Evolutionary conservation across 768 basidiomycete species (phyloP).

Genomic region (Pleurotus citrinopileatus): DNA sequence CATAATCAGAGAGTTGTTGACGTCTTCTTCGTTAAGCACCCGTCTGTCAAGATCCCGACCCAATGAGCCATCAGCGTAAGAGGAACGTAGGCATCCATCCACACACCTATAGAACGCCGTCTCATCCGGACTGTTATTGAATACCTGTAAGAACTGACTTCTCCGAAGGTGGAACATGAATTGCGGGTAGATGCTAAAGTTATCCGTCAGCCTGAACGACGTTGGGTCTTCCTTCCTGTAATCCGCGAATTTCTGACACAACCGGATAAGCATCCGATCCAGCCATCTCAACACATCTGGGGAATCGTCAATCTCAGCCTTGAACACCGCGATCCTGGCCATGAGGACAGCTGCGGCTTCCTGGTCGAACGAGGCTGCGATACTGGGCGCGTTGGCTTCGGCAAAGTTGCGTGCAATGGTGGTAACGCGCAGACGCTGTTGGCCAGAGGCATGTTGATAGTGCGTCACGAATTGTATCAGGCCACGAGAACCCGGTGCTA

Average conservation of each 20-base stretch:
- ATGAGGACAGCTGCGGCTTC: slow-evolving; percentile 97
- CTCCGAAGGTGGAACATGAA: slow-evolving; percentile 99
- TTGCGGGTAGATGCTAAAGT: slow-evolving; percentile 98
- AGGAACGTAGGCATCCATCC: slow-evolving; percentile 6
- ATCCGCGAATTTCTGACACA: slow-evolving; percentile 99
- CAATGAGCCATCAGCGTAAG: slow-evolving; percentile 10
- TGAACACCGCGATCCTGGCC: slow-evolving; percentile 98
- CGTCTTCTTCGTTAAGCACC: slow-evolving; percentile 93
- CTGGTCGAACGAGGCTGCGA: slow-evolving; percentile 95
- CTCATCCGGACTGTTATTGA: slow-evolving; percentile 99
- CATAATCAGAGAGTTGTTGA: slow-evolving; percentile 99
- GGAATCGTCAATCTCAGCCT: slow-evolving; percentile 97
- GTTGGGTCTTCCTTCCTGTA: slow-evolving; percentile 97
- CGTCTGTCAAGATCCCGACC: slow-evolving; percentile 50
- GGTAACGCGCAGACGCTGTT: slow-evolving; percentile 93
- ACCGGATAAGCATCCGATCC: slow-evolving; percentile 95
- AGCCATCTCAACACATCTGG: slow-evolving; percentile 97
- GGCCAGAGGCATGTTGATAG: slow-evolving; percentile 96
- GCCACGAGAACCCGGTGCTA: slow-evolving; percentile 86
- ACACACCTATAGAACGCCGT: slow-evolving; percentile 94
- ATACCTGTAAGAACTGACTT: slow-evolving; percentile 98
- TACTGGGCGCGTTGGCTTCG: slow-evolving; percentile 92
- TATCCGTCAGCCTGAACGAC: slow-evolving; percentile 89
- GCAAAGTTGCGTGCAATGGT: slow-evolving; percentile 98
- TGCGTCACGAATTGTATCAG: slow-evolving; percentile 98